phyloP scores from a whole-genome alignment of 1,139 yeast genomes.

The Casaregolazyma suthepensis region DNA sequence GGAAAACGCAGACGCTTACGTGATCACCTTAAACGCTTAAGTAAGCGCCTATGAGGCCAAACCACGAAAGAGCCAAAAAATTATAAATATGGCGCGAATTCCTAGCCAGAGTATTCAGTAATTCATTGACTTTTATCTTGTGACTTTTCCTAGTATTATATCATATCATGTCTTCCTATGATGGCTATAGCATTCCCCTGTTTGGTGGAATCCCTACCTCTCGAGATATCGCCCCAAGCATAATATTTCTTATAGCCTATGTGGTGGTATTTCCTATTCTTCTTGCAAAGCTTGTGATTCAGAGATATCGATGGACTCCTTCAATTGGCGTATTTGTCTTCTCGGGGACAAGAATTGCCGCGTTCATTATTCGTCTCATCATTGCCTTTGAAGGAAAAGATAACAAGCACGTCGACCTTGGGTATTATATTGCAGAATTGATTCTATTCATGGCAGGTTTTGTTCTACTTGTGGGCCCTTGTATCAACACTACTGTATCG shows the following conservation, averaged over 20 bases:
- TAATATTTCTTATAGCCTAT: constrained; percentile 3
- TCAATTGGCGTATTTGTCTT: constrained; percentile 3
- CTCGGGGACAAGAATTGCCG: constrained; percentile 7
- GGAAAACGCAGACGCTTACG: not conserved
- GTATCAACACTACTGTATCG: not conserved
- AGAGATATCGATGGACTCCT: not conserved
- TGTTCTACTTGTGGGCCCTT: constrained; percentile 3
- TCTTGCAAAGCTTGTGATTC: not conserved
- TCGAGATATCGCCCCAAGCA: constrained; percentile 7
- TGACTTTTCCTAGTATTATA: not conserved
- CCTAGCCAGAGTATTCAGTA: not conserved
- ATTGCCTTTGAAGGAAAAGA: constrained; percentile 6
- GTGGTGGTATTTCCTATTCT: not conserved
- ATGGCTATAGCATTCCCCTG: constrained; percentile 2
- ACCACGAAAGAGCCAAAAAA: not conserved
- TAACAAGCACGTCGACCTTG: not conserved
- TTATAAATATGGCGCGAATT: not conserved
- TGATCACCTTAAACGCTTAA: not conserved
- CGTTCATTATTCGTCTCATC: constrained; percentile 2
- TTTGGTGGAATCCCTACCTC: constrained; percentile 7
- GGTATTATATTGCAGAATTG: constrained; percentile 5
- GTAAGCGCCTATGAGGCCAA: not conserved
- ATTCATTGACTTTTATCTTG: not conserved
- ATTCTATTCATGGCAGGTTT: constrained; percentile 9
- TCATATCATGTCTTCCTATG: not conserved